Evolutionary conservation across 164 flowering plant species (phyloP), one percentile per base, ranked within the genome.

Genomic region (Chimonanthus salicifolius): DNA sequence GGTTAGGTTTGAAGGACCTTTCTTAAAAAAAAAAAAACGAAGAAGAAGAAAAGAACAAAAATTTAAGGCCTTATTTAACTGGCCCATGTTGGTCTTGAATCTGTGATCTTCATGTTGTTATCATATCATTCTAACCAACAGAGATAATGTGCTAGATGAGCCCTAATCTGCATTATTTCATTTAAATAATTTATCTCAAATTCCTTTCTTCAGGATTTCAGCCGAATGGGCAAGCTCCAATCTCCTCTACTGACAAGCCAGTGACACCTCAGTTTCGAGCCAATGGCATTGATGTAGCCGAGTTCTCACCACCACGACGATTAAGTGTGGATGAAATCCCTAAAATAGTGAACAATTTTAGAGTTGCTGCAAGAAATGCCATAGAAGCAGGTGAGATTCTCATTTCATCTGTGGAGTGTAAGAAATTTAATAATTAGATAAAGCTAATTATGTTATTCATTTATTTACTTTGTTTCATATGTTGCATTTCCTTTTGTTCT

Each of bases 141-240:
- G 4, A 54, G 60, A 11, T 54, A 54, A 54, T 54, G 60, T 54
- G 60, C 11, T 20, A 63, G 66, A 8, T 10, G 7, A 47, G 54
- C 54, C 70, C 50, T 7, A 15, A 13, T 51, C 47, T 7, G n/a
- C 54, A 15, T 21, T 50, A 3, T 49, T 49, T 51, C n/a, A 20
- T 58, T 43, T 58, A 5, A 11, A 48, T 5, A 15, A 11, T 54
- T 70, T 54, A 21, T 70, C 43, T 51, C 8, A 33, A 13, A 20
- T 62, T 68, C 51, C 5, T 20, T 1, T 44, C 10, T 44, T 2
- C 76, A 79, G 81, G 64, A 49, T 72, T 64, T 71, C 79, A 79
- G 64, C 89, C 93, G 10, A 85, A 87, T 75, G 89, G 91, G 3
- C 86, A 83, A 79, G 84, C 87, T 75, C 91, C 82, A 43, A 70